Conservation (phyloP, 2,329 filamentous ascomycete genomes). For the Ambrosiella beaveri region DNA sequence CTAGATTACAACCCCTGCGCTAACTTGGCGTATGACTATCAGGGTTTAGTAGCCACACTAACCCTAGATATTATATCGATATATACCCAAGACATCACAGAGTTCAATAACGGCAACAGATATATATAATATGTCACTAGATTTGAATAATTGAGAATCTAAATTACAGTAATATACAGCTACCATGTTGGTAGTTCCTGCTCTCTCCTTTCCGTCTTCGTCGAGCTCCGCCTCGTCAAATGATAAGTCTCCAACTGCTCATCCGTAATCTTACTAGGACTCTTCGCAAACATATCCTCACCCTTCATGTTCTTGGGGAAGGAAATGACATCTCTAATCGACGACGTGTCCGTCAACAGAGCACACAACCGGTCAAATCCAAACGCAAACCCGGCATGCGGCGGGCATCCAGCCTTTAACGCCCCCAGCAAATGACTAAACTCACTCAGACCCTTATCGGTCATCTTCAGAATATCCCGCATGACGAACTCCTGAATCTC, state of each 20-base stretch:
- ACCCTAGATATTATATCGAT: too few species aligned
- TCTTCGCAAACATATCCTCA: slow-evolving; percentile 67
- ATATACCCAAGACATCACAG: too few species aligned
- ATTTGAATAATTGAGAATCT: background rate
- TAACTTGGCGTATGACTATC: too few species aligned
- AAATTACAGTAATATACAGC: background rate
- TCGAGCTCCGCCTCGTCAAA: slow-evolving; percentile 18
- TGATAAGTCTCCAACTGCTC: slow-evolving; percentile 35
- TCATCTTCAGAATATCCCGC: slow-evolving; percentile 67
- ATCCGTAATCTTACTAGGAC: slow-evolving; percentile 51
- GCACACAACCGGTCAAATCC: slow-evolving; percentile 81
- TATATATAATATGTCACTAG: too few species aligned
- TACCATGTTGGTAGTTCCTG: background rate
- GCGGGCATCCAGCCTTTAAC: slow-evolving; percentile 71
- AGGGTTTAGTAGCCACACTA: too few species aligned
- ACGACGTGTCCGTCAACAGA: slow-evolving; percentile 57
- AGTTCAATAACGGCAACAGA: too few species aligned
- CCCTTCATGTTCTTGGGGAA: slow-evolving; percentile 91
- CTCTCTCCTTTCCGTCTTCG: background rate
- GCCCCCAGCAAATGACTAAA: slow-evolving; percentile 77
- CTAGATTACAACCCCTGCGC: too few species aligned
- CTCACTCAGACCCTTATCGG: slow-evolving; percentile 50
- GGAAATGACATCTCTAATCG: slow-evolving; percentile 82
- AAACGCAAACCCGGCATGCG: slow-evolving; percentile 82
- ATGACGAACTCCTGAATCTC: slow-evolving; percentile 73